Conservation (phyloP, 495 filamentous ascomycete species). For the Lophiotrema nucula region DNA sequence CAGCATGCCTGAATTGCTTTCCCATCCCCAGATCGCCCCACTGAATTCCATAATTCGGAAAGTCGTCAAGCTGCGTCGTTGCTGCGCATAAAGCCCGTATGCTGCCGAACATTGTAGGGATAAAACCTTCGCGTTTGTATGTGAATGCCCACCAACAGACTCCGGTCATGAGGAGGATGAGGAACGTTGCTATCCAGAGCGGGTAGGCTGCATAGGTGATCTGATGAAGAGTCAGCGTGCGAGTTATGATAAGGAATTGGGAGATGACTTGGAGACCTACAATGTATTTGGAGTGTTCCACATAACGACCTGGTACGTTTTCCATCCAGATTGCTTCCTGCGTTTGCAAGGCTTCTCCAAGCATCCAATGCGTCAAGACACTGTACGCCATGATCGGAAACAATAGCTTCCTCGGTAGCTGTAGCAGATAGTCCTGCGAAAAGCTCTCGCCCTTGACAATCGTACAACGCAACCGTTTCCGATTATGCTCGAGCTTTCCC, state of each 20-base stretch:
- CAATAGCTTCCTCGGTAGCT: constrained; percentile 25
- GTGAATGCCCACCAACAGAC: constrained; percentile 31
- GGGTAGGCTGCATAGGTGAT: constrained; percentile 31
- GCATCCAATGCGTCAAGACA: constrained; percentile 32
- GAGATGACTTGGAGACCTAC: constrained; percentile 3
- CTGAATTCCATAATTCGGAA: constrained; percentile 15
- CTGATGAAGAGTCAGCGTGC: no score
- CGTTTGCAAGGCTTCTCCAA: constrained; percentile 27
- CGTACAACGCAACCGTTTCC: constrained; percentile 22
- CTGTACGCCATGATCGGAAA: constrained; percentile 27
- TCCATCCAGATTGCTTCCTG: constrained; percentile 28
- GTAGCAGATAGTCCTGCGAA: constrained; percentile 24
- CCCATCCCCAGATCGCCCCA: constrained; percentile 31
- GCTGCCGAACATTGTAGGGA: constrained; percentile 31
- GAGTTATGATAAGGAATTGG: no score
- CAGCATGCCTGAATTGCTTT: constrained; percentile 26
- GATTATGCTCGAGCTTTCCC: constrained; percentile 17
- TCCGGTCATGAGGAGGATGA: constrained; percentile 28
- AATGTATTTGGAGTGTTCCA: constrained; percentile 28
- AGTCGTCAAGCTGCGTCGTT: constrained; percentile 24
- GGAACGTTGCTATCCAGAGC: constrained; percentile 22
- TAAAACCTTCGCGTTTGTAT: constrained; percentile 31
- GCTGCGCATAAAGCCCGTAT: constrained; percentile 23
- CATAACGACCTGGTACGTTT: background rate
- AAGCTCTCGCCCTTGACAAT: constrained; percentile 29